A percentile compares a stretch with the other conserved stretches of the same genome.
Evolutionary conservation across 768 basidiomycete species (phyloP).

Genomic region (Boletus speciosus): DNA sequence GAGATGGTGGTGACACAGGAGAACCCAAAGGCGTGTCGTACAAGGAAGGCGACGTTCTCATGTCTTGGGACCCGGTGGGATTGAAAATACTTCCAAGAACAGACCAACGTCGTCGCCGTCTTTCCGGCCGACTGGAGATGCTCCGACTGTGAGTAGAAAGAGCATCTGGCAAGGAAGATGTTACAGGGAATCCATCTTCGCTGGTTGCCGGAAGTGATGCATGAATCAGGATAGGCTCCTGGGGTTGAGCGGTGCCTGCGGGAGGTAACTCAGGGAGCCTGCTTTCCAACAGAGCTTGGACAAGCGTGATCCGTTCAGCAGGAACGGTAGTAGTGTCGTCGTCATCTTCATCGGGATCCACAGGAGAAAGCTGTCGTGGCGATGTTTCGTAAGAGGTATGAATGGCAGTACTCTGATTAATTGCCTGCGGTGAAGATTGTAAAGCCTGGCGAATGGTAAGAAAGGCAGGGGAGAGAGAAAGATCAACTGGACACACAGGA

Average conservation of each 20-base stretch:
- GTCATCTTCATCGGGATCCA: slow-evolving; percentile 57
- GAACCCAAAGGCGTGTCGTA: slow-evolving; percentile 18
- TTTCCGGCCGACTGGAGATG: slow-evolving; percentile 30
- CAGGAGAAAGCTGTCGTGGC: slow-evolving; percentile 36
- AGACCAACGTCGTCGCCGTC: slow-evolving; percentile 70
- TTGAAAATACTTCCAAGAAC: slow-evolving; percentile 50
- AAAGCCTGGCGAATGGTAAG: slow-evolving; percentile 65
- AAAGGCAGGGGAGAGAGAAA: slow-evolving; percentile 61
- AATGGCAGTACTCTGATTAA: slow-evolving; percentile 20
- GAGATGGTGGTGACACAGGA: slow-evolving; percentile 15
- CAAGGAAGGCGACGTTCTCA: slow-evolving; percentile 27
- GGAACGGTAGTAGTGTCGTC: slow-evolving; percentile 39
- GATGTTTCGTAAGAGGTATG: slow-evolving; percentile 20
- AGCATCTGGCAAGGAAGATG: slow-evolving; percentile 47
- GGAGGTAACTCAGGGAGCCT: slow-evolving; percentile 74
- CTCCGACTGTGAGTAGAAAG: slow-evolving; percentile 33
- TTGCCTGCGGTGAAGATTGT: slow-evolving; percentile 40
- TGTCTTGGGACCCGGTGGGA: slow-evolving; percentile 22
- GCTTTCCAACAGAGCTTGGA: slow-evolving; percentile 73
- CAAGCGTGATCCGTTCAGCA: slow-evolving; percentile 65
- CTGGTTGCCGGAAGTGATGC: slow-evolving; percentile 37
- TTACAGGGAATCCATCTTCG: slow-evolving; percentile 43
- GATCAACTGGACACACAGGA: slow-evolving; percentile 40
- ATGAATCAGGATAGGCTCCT: slow-evolving; percentile 65
- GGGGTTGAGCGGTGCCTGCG: slow-evolving; percentile 57